phyloP scores from a whole-genome alignment of 768 basidiomycete genomes.

The Mycena capillaripes region DNA sequence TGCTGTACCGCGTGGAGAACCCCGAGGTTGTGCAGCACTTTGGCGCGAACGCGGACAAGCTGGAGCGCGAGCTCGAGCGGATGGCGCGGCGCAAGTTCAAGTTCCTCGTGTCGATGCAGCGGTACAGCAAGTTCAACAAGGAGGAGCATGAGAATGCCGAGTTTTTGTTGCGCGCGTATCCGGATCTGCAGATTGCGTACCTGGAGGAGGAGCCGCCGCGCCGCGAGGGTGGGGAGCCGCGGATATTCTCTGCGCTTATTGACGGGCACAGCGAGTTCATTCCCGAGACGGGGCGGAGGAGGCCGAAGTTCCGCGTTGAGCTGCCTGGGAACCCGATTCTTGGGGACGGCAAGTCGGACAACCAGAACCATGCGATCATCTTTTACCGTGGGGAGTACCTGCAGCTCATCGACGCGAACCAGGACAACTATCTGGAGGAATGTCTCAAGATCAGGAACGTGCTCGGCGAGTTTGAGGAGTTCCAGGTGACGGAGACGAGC shows the following conservation, averaged over 20 bases:
- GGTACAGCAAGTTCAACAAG: constrained; percentile 99
- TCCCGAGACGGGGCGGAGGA: constrained; percentile 87
- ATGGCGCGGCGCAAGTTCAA: constrained; percentile 99
- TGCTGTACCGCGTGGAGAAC: constrained; percentile 98
- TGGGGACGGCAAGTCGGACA: constrained; percentile 99
- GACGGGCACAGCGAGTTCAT: constrained; percentile 98
- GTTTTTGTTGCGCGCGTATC: constrained; percentile 96
- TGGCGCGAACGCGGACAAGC: constrained; percentile 96
- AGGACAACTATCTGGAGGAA: constrained; percentile 99
- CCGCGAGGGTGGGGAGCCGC: constrained; percentile 95
- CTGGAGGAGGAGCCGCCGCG: constrained; percentile 95
- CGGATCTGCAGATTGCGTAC: constrained; percentile 98
- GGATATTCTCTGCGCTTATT: constrained; percentile 96
- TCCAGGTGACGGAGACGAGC: constrained; percentile 83
- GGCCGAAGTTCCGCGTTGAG: constrained; percentile 98
- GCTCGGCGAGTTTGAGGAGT: constrained; percentile 97
- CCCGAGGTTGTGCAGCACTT: constrained; percentile 99
- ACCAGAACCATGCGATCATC: constrained; percentile 99
- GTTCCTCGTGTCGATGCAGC: constrained; percentile 99
- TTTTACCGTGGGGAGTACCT: constrained; percentile 99
- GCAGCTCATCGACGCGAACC: constrained; percentile 99
- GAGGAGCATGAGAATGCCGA: constrained; percentile 99
- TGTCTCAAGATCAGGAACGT: constrained; percentile 99
- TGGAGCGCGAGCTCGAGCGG: constrained; percentile 96
- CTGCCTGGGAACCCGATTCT: constrained; percentile 99